Conservation (phyloP, 768 basidiomycete species). For the Cyclocybe aegerita region DNA sequence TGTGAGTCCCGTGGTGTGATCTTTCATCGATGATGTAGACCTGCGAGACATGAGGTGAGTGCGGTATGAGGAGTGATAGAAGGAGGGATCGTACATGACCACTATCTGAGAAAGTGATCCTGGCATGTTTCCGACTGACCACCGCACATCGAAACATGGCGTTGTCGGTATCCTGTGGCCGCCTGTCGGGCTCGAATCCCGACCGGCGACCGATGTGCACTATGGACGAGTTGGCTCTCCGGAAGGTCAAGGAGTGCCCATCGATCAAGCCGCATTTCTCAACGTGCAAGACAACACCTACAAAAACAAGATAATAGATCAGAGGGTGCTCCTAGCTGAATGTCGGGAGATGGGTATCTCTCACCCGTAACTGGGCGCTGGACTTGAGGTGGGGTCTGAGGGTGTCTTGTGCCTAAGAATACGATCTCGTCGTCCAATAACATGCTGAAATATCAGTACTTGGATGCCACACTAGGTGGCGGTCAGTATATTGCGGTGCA, state of each 20-base stretch:
- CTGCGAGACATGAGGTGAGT: conserved; percentile 36
- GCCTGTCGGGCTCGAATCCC: conserved; percentile 40
- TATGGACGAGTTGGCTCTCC: conserved; percentile 45
- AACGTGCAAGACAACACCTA: conserved; percentile 62
- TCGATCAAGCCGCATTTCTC: conserved; percentile 48
- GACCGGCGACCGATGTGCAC: conserved; percentile 73
- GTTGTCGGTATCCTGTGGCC: conserved; percentile 39
- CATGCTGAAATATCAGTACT: conserved; percentile 13
- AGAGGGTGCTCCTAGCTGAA: conserved; percentile 16
- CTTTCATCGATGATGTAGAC: conserved; percentile 67
- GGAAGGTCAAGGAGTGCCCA: conserved; percentile 49
- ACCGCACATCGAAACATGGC: conserved; percentile 77
- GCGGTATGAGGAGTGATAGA: conserved; percentile 11
- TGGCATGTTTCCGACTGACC: conserved; percentile 77
- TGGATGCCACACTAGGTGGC: conserved; percentile 1
- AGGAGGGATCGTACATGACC: conserved; percentile 53
- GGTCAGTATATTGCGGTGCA: conserved; percentile 5
- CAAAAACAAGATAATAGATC: conserved; percentile 14
- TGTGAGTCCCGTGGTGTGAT: conserved; percentile 78
- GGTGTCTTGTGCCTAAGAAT: conserved; percentile 47
- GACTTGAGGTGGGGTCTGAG: conserved; percentile 21
- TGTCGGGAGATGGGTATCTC: conserved; percentile 20
- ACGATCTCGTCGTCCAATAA: conserved; percentile 61
- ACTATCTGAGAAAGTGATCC: conserved; percentile 68
- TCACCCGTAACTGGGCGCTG: conserved; percentile 42